Base-by-base conservation (phyloP, 257 asterid genomes). In the Paulownia fortunei region DNA sequence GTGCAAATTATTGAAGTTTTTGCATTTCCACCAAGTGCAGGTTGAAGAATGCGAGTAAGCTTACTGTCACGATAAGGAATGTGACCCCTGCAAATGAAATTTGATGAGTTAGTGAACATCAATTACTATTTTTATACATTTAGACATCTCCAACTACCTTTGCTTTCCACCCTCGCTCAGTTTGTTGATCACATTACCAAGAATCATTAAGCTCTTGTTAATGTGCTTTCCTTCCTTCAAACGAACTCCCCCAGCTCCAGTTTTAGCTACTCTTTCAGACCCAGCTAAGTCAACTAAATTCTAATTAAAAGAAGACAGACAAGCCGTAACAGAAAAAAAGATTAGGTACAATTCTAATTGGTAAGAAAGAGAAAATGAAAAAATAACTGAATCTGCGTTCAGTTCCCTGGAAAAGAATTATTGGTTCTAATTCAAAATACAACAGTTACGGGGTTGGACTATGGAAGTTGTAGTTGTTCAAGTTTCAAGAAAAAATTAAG, bases 21-120 rank as follows among this genome's bases (percentile, higher is more conserved):
- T 10, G 97, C 99, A 89, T 96, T 96, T 77, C 99, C 99, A 65
- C 99, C 98, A 51, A 96, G 93, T 55, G 99, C 99, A 52, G 99
- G 98, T 86, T 96, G 98, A 73, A 96, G 98, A 82, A 96, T 96
- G 63, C 99, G 97, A 26, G 99, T 96, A 61, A 96, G 97, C 84
- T 96, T 96, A 84, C 99, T 92, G 80, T 96, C 99, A 62, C 99
- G 97, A 78, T 93, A 96, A 80, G 99, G 99, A 86, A 96, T 96
- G 83, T 96, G 99, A 72, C 90, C 96, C 85, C 99, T 96, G 88
- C 76, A 77, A 79, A 73, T 24, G 41, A 37, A 65, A 77, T 27
- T 63, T 64, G 78, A 76, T 71, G 65, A 72, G 84, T 81, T 56
- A 72, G 52, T 51, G 63, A 62, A 34, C 81, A 49, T 32, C 34